Evolutionary conservation across 2,329 filamentous ascomycete genomes (phyloP).

Genomic region (Ophiostoma ips): DNA sequence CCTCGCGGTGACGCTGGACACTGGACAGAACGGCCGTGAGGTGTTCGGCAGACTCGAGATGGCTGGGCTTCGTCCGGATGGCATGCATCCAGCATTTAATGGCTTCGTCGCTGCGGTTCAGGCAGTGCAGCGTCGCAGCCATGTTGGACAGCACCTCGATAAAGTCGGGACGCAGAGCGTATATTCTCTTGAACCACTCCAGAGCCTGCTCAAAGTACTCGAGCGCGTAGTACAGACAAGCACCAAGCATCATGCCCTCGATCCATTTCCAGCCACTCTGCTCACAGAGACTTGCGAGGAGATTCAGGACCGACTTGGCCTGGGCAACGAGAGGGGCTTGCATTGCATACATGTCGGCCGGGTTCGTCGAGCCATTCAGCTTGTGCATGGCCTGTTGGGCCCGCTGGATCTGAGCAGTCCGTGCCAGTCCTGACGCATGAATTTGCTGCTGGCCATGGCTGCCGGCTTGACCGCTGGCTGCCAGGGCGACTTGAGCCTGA

Average conservation of each 20-base stretch:
- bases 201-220: conserved; percentile 68
- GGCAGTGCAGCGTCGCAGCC: conserved; percentile 73
- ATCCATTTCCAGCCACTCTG: conserved; percentile 79
- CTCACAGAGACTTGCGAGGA: conserved; percentile 61
- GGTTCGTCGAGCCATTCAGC: conserved; percentile 6
- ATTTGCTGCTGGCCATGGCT: neutral
- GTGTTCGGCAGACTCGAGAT: conserved; percentile 92
- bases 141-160: conserved; percentile 91
- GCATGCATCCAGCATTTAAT: conserved; percentile 74
- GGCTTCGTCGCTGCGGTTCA: conserved; percentile 71
- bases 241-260: conserved; percentile 81
- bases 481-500: neutral
- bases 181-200: conserved; percentile 57
- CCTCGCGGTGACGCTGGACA: conserved; percentile 68
- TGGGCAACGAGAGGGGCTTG: conserved; percentile 25
- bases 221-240: conserved; percentile 82
- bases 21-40: conserved; percentile 76
- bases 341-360: conserved; percentile 23
- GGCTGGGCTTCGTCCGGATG: conserved; percentile 70
- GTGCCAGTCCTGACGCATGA: conserved; percentile 4
- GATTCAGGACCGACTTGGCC: conserved; percentile 54
- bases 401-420: conserved; percentile 8
- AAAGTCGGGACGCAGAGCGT: conserved; percentile 46
- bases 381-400: conserved; percentile 9
- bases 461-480: neutral